Evolutionary conservation across 78 protist genomes (phyloP), one percentile per base, ranked within the genome.

Genomic region (Protostelium mycophagum): DNA sequence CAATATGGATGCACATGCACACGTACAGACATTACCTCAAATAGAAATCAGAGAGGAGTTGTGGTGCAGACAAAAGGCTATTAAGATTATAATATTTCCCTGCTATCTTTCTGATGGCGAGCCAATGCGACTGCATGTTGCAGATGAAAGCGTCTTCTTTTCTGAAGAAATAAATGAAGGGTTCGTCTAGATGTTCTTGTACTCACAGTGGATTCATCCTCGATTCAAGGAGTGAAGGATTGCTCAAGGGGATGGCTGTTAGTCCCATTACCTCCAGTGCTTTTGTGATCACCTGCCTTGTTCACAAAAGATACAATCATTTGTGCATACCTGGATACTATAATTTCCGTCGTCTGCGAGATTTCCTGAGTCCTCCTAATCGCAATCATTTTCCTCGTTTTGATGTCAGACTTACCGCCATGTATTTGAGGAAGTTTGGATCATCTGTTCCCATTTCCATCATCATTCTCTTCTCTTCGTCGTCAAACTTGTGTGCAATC

Each of bases 341-440:
- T 88, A 94, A 83, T 90, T 88, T 25, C 96, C 96, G 51, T 89
- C 90, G 38, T 87, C 91, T 25, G 91, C 86, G 51, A 94, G 93
- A 87, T 94, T 91, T 28, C 87, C 83, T 35, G 90, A 86, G 0
- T 88, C 96, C 37, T 91, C 90, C 93, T 90, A 39, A n/a, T 37
- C 0, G 51, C 31, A 37, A 39, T 10, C 35, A 38, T 28, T 86
- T 1, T 38, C 63, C 34, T 35, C 28, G 31, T 1, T 35, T 28
- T 35, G 87, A 1, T 39, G 29, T n/a, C 38, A 28, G n/a, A 38
- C 93, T 38, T 38, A 90, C 93, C 29, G 95, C 91, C 36, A 89
- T 89, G 87, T 90, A 93, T 63, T 93, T 90, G 28, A 93, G 36
- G 10, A 83, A 93, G 34, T 89, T 87, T 28, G 86, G 36, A 25